Evolutionary conservation across 257 asterid genomes (phyloP).

Genomic region (Solanum etuberosum): DNA sequence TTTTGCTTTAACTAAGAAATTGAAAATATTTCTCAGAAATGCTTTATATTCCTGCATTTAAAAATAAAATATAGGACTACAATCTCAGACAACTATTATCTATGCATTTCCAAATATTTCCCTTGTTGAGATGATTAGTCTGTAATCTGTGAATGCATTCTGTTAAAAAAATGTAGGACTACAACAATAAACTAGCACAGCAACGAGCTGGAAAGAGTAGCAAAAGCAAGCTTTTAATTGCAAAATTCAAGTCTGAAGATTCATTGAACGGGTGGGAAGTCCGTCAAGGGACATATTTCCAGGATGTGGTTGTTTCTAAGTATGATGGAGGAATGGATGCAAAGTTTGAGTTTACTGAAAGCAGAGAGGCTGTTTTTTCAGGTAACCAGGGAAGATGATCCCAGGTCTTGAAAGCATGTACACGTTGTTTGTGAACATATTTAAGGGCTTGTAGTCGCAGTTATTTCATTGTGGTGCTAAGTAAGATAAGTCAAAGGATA

Average conservation of each 20-base stretch:
- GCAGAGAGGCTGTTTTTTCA: slow-evolving; percentile 61
- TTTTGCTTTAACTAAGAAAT: background rate
- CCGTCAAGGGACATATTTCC: slow-evolving; percentile 83
- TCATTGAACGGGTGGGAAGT: slow-evolving; percentile 86
- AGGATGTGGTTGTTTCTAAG: slow-evolving; percentile 62
- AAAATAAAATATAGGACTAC: background rate
- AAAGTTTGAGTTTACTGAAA: slow-evolving; percentile 65
- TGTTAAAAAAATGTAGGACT: slow-evolving; percentile 39
- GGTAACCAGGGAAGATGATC: slow-evolving; percentile 34
- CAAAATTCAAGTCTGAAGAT: slow-evolving; percentile 81
- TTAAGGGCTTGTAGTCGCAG: background rate
- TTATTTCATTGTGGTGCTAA: background rate
- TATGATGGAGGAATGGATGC: slow-evolving; percentile 99
- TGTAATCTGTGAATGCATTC: background rate
- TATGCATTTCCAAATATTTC: background rate
- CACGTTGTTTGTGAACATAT: background rate
- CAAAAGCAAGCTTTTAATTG: slow-evolving; percentile 86
- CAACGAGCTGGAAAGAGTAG: slow-evolving; percentile 97
- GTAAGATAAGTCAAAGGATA: background rate
- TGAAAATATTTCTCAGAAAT: background rate
- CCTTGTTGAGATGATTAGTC: background rate
- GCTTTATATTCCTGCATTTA: background rate
- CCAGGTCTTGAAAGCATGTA: background rate
- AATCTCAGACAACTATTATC: background rate
- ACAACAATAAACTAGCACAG: slow-evolving; percentile 85